A percentile compares a stretch with the other conserved stretches of the same genome.
phyloP scores from a whole-genome alignment of 164 flowering plant genomes.

The Stephania yunnanensis region DNA sequence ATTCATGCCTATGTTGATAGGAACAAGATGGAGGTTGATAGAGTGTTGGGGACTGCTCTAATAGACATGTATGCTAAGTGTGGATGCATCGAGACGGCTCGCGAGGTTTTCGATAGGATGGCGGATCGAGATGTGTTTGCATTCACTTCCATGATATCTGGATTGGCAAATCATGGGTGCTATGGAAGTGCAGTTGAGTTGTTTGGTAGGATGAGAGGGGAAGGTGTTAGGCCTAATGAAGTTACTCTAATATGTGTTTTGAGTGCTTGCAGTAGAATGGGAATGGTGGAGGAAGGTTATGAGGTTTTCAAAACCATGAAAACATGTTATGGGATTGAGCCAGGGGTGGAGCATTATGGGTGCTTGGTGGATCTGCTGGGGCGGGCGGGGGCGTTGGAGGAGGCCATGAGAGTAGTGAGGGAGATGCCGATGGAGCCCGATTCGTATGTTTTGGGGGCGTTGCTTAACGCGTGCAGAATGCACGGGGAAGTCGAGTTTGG shows the following conservation, averaged over 20 bases:
- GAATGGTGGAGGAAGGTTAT: slow-evolving; percentile 45
- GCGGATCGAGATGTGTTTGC: slow-evolving; percentile 41
- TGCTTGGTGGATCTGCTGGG: slow-evolving; percentile 58
- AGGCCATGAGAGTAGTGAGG: slow-evolving; percentile 37
- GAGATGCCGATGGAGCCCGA: slow-evolving; percentile 53
- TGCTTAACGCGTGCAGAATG: slow-evolving; percentile 47
- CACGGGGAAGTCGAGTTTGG: slow-evolving; percentile 42
- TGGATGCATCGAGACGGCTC: slow-evolving; percentile 43
- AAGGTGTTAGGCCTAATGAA: slow-evolving; percentile 42
- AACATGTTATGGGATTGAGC: slow-evolving; percentile 32
- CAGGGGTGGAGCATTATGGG: slow-evolving; percentile 50
- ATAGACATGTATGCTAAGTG: slow-evolving; percentile 63
- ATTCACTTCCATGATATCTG: slow-evolving; percentile 55
- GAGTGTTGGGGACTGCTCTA: slow-evolving; percentile 42
- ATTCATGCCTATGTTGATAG: slow-evolving; percentile 49
- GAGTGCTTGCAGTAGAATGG: slow-evolving; percentile 50
- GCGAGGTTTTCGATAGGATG: slow-evolving; percentile 31
- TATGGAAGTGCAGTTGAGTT: slow-evolving; percentile 32
- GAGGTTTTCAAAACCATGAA: slow-evolving; percentile 42
- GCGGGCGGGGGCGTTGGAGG: slow-evolving; percentile 34
- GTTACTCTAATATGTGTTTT: slow-evolving; percentile 47
- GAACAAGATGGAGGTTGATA: slow-evolving; percentile 36
- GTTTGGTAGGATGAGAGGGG: slow-evolving; percentile 37
- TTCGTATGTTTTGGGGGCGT: slow-evolving; percentile 43
- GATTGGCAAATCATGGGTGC: slow-evolving; percentile 43